Percentiles rank a stretch among this genome's conserved stretches.
Conservation (phyloP, 169 alveolate genomes). For the Plasmodium reichenowi region DNA sequence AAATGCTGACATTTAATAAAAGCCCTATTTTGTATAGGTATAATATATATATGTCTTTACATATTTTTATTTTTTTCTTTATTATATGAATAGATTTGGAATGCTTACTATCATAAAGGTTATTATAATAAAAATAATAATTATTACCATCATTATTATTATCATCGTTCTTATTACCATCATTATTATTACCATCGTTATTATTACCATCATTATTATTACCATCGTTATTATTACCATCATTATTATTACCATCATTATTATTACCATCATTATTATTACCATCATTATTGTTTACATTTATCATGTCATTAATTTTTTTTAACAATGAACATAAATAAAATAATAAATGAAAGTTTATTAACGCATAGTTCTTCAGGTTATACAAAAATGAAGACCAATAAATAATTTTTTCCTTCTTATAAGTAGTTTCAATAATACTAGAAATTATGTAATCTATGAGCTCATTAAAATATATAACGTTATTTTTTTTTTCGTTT, state of each 20-base stretch:
- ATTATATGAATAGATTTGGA: neutral
- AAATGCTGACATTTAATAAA: conserved; percentile 37
- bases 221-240: no score
- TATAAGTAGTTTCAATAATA: conserved; percentile 17
- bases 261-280: no score
- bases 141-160: no score
- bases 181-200: no score
- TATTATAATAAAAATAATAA: no score
- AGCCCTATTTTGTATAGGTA: conserved; percentile 38
- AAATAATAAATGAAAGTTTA: conserved; percentile 49
- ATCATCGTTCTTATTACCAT: no score
- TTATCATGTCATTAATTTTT: neutral
- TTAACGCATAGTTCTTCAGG: conserved; percentile 13
- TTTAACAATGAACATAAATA: conserved; percentile 44
- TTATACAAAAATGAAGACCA: conserved; percentile 42
- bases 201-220: no score
- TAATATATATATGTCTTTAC: conserved; percentile 33
- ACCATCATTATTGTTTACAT: no score
- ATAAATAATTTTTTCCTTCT: conserved; percentile 27
- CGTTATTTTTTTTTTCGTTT: neutral
- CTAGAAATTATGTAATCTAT: conserved; percentile 28
- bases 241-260: no score
- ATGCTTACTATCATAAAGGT: no score
- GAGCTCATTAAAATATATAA: conserved; percentile 19
- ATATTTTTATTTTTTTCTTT: conserved; percentile 29